These are phyloP conservation scores for Clonostachys solani DNA, from an alignment of 2,329 filamentous ascomycete species.

Conservation along the genomic window DNA sequence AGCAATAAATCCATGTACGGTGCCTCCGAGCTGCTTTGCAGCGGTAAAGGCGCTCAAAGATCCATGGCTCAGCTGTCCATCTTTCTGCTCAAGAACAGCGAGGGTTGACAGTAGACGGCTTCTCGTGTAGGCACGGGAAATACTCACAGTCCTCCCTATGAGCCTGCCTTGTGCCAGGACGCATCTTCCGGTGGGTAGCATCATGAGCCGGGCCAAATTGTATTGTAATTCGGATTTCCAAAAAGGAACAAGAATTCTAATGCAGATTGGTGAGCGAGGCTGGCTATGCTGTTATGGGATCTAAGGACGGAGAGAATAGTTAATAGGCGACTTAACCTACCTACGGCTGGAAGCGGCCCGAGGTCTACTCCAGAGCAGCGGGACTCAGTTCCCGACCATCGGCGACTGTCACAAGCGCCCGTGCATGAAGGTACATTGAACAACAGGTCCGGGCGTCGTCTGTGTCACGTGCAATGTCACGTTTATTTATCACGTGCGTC, in stretches of 20 bases:
- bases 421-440: too few species aligned
- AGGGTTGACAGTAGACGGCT: constrained; percentile 73
- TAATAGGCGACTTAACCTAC: neutral
- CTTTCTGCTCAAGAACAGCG: constrained; percentile 86
- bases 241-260: too few species aligned
- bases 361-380: constrained; percentile 11
- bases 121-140: constrained; percentile 21
- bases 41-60: constrained; percentile 85
- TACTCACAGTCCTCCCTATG: constrained; percentile 14
- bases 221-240: too few species aligned
- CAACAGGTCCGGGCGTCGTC: too few species aligned
- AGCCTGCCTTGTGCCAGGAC: constrained; percentile 15
- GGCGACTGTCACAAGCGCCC: too few species aligned
- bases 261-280: too few species aligned
- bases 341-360: constrained; percentile 31
- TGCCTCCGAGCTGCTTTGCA: constrained; percentile 79
- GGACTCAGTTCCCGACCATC: too few species aligned
- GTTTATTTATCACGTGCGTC: too few species aligned
- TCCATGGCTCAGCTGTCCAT: constrained; percentile 78
- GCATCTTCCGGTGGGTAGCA: constrained; percentile 23
- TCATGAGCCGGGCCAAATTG: constrained; percentile 7
- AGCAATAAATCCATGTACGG: constrained; percentile 83
- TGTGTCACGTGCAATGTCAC: too few species aligned
- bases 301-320: too few species aligned
- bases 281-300: too few species aligned